Evolutionary conservation across 1,284 basidiomycete genomes (phyloP).

Genomic region (Ustilago shanxiensis): DNA sequence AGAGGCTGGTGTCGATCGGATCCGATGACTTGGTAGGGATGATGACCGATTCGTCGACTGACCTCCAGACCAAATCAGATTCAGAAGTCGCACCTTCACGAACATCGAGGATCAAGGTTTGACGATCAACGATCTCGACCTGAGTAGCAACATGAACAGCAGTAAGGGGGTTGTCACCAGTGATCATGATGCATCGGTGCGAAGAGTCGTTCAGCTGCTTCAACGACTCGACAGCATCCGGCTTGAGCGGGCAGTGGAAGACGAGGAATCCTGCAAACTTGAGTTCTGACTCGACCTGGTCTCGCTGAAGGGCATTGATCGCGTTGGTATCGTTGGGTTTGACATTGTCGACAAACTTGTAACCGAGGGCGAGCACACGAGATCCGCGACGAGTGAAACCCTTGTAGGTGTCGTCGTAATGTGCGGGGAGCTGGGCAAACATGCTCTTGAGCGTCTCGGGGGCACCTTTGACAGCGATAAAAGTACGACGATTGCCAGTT

Average conservation of each 20-base stretch:
- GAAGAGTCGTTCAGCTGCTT: constrained; percentile 68
- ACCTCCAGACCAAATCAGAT: constrained; percentile 64
- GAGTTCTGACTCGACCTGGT: constrained; percentile 61
- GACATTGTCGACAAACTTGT: constrained; percentile 61
- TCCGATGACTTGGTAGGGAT: constrained; percentile 59
- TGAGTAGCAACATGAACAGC: constrained; percentile 67
- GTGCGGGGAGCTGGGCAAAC: constrained; percentile 62
- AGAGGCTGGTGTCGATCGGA: constrained; percentile 62
- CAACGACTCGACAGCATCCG: constrained; percentile 64
- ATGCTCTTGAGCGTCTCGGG: constrained; percentile 68
- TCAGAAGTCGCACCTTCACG: constrained; percentile 59
- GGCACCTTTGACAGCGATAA: constrained; percentile 67
- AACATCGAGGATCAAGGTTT: constrained; percentile 65
- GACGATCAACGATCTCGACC: constrained; percentile 68
- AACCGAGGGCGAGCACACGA: constrained; percentile 68
- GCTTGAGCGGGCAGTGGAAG: constrained; percentile 70
- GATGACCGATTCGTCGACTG: constrained; percentile 59
- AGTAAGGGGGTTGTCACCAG: constrained; percentile 69
- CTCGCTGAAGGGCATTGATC: constrained; percentile 59
- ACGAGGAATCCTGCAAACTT: constrained; percentile 69
- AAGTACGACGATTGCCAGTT: constrained; percentile 42
- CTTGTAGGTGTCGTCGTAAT: constrained; percentile 69
- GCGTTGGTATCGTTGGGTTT: constrained; percentile 32
- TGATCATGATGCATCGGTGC: constrained; percentile 70
- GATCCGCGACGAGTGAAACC: constrained; percentile 67